Percentiles rank a stretch among this genome's conserved stretches.
Conservation (phyloP, 139 green algal genomes). For the Deuterostichococcus epilithicus region DNA sequence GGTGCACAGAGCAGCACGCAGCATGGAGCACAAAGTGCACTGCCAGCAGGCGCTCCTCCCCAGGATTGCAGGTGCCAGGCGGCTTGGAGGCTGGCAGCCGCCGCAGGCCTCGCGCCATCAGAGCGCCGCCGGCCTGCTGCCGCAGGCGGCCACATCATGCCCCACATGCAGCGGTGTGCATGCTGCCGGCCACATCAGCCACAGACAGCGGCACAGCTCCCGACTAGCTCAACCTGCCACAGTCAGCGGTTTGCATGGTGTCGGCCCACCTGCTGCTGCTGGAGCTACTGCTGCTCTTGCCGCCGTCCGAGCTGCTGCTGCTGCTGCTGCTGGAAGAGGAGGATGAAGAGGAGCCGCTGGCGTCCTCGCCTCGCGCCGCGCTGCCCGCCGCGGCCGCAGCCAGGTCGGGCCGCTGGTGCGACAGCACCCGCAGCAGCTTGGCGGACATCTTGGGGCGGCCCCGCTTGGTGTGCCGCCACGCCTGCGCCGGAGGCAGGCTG, state of each 20-base stretch:
- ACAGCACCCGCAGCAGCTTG: conserved; percentile 58
- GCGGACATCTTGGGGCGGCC: conserved; percentile 74
- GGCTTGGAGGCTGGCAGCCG: too few species aligned
- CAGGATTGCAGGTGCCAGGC: too few species aligned
- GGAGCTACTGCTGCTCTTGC: not conserved
- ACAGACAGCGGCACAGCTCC: too few species aligned
- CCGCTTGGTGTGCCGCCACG: conserved; percentile 58
- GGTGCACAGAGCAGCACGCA: too few species aligned
- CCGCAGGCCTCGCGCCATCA: too few species aligned
- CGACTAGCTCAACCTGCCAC: not conserved
- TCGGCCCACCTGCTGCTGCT: conserved; percentile 2
- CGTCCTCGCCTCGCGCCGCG: conserved; percentile 1
- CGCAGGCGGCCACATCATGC: too few species aligned
- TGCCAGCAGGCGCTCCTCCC: too few species aligned
- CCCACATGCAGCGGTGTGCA: too few species aligned
- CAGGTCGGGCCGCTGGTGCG: conserved; percentile 54
- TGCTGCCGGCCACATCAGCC: too few species aligned
- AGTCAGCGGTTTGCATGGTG: not conserved
- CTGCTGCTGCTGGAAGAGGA: conserved; percentile 12
- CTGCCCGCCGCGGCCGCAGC: conserved; percentile 41
- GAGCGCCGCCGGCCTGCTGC: too few species aligned
- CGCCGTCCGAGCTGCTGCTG: not conserved
- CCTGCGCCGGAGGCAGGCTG: conserved; percentile 14
- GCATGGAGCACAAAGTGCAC: too few species aligned
- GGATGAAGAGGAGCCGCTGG: conserved; percentile 2